Evolutionary conservation across 2,329 filamentous ascomycete species (phyloP).

Genomic region (Xylaria sp.): DNA sequence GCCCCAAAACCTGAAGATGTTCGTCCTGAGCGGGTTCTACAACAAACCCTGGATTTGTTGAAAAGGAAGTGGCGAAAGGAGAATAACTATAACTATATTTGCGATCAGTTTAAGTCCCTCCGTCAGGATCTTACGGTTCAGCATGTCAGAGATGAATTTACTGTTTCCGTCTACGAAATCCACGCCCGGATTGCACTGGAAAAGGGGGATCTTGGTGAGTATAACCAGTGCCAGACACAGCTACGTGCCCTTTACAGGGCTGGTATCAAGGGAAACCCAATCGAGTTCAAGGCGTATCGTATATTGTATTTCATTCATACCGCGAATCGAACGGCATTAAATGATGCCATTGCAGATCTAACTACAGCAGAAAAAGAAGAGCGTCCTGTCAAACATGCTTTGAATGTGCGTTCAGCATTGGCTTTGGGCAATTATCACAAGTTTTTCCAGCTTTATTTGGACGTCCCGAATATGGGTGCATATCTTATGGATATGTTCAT

Average conservation of each 20-base stretch:
- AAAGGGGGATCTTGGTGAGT: conserved; percentile 99
- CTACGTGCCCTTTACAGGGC: conserved; percentile 88
- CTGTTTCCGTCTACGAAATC: conserved; percentile 94
- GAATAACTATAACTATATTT: conserved; percentile 95
- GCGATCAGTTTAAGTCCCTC: conserved; percentile 98
- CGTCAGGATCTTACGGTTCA: conserved; percentile 98
- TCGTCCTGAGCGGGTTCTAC: conserved; percentile 79
- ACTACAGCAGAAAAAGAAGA: conserved; percentile 94
- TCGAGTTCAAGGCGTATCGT: conserved; percentile 99
- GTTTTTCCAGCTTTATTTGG: conserved; percentile 95
- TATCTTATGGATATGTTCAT: conserved; percentile 99
- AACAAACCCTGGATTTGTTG: conserved; percentile 83
- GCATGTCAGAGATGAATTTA: conserved; percentile 95
- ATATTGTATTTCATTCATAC: conserved; percentile 99
- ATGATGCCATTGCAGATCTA: conserved; percentile 98
- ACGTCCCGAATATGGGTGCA: conserved; percentile 94
- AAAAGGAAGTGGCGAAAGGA: conserved; percentile 95
- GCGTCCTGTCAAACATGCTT: conserved; percentile 82
- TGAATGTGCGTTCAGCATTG: conserved; percentile 88
- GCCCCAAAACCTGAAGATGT: conserved; percentile 88
- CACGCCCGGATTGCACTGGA: conserved; percentile 97
- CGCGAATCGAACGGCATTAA: conserved; percentile 96
- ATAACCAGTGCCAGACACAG: conserved; percentile 99
- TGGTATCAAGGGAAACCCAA: conserved; percentile 84
- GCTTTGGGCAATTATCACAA: conserved; percentile 96